Percentiles rank a stretch among this genome's conserved stretches.
Evolutionary conservation across 805 yeast species (phyloP).

Genomic region (Cyberlindnera samutprakarnensis): DNA sequence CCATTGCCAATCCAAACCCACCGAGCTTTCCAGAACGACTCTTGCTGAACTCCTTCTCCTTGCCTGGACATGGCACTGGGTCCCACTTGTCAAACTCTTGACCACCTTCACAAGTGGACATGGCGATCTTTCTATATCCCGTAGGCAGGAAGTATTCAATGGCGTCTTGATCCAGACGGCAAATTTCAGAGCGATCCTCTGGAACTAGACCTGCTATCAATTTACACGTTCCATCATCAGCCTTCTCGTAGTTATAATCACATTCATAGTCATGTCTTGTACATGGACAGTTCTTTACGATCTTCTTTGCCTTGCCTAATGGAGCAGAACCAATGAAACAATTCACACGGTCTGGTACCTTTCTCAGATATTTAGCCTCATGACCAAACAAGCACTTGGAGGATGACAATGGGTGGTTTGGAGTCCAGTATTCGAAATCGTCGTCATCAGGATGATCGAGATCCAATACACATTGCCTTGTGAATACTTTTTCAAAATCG

Average conservation of each 20-base stretch:
- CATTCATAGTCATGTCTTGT: conserved; percentile 88
- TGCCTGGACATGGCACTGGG: conserved; percentile 85
- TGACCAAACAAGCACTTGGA: conserved; percentile 69
- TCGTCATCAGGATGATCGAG: conserved; percentile 33
- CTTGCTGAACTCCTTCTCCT: conserved; percentile 50
- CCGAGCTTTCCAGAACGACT: conserved; percentile 42
- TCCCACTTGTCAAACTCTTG: conserved; percentile 55
- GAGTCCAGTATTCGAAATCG: conserved; percentile 62
- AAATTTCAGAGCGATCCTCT: conserved; percentile 52
- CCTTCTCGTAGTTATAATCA: conserved; percentile 74
- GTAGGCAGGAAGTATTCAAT: conserved; percentile 80
- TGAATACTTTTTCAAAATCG: conserved; percentile 46
- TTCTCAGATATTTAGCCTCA: conserved; percentile 50
- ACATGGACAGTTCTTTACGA: conserved; percentile 69
- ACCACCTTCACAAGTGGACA: conserved; percentile 86
- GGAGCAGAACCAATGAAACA: conserved; percentile 62
- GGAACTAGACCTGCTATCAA: conserved; percentile 66
- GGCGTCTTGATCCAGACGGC: conserved; percentile 43
- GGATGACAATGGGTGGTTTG: conserved; percentile 44
- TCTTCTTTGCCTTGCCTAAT: conserved; percentile 46
- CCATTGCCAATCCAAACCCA: conserved; percentile 44
- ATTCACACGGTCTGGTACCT: conserved; percentile 40
- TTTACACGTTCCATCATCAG: conserved; percentile 77
- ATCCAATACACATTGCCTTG: conserved; percentile 48
- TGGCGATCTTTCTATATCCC: conserved; percentile 83